Evolutionary conservation across 306 rosid genomes (phyloP), one percentile per base, ranked within the genome.

Genomic region (Cucurbita moschata): DNA sequence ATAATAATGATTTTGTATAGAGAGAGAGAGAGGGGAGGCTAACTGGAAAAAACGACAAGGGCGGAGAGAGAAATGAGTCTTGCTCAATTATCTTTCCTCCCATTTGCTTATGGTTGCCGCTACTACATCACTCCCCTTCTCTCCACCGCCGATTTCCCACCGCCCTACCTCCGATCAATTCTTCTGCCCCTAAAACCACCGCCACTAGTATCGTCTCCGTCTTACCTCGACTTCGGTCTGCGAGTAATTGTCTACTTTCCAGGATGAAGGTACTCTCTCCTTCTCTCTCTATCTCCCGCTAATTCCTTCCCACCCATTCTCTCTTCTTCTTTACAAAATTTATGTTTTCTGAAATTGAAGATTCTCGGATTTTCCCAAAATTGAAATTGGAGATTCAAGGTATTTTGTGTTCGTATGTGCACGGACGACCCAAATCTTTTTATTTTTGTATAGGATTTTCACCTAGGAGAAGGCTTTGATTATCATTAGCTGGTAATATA

Each of bases 251-350:
- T 51, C 80, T 61, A 78, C 76, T 81, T 73, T 64, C 55, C 76
- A 38, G 53, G 59, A 94, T 90, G 97, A 87, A 89, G 95, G 98
- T 92, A 88, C 54, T 21, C 54, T 40, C 56, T 11, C 67, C 35
- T 47, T 40, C 61, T 21, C 72, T 67, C 42, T 2, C 42, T 39
- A 39, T 39, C 42, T 39, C 4, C 42, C 42, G 42, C 42, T 39
- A 39, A 6, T 39, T 39, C 42, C 4, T 39, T 39, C 42, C 42
- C 42, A 39, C 55, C 19, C 11, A 30, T 43, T 42, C 54, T 66
- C 54, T 66, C 30, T 66, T 66, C 55, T 66, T 44, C 55, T 43
- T 66, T 66, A 26, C 5, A 44, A 10, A 18, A 16, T 67, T 67
- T 44, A 1, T 56, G 15, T 44, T 42, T 6, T 67, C 44, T 67